Base-by-base conservation (phyloP, 352 stramenopile species). In the Pythium aristosporum region DNA sequence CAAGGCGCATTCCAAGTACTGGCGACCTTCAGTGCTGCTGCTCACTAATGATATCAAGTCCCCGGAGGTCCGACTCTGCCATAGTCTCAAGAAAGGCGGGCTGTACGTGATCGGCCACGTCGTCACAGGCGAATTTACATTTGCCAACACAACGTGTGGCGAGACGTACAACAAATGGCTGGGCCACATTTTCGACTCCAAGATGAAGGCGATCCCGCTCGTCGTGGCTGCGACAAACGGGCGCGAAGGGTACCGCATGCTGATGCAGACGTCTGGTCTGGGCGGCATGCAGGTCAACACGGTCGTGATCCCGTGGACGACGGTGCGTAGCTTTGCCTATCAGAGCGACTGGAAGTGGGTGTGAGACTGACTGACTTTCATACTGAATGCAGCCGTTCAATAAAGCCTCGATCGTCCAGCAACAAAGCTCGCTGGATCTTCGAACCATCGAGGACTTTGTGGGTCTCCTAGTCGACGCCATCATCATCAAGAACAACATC, bases 241-340 rank as follows among this genome's bases (percentile, higher is more conserved):
- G 3, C 68, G 79, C 41, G 72, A 87, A 13, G 85, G 76, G 0
- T 87, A 89, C 53, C 76, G 83, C 16, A 85, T 87, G 67, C 61
- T 94, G 18, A 85, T 92, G 69, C 73, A 90, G 46, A 79, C 73
- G 1, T 77, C 72, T 18, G 85, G 85, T 0, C 60, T 94, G 3
- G 85, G 85, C n/a, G 85, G 83, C 4, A 86, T 94, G 76, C 75
- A 87, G 46, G 76, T 88, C 57, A 92, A 94, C 67, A 91, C 80
- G 6, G 75, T 94, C 5, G 77, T 82, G 23, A 63, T 94, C 1
- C 78, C 79, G 6, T 93, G 75, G 80, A 61, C 74, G 6, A 46
- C 69, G 21, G 60, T 80, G 57, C 23, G 67, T 59, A 43, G 5
- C 39, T 16, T 46, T 20, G 9, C 6, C 5, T 7, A 21, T 39